Evolutionary conservation across 108 stramenopile genomes (phyloP).

Genomic region (Cylindrotheca fusiformis): DNA sequence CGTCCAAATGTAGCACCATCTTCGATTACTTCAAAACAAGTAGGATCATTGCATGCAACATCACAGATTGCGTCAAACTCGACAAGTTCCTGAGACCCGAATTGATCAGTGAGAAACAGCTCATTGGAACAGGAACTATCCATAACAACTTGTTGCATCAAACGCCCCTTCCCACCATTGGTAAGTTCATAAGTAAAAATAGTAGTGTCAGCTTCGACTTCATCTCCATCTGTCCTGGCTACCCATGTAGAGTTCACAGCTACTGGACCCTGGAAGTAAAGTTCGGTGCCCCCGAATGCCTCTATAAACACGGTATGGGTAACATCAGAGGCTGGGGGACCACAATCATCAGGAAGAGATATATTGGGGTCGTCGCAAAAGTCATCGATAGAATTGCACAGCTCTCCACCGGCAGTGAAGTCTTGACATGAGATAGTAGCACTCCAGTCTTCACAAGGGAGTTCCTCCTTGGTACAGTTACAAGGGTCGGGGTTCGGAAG

Average conservation of each 20-base stretch:
- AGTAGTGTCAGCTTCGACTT: constrained; percentile 7
- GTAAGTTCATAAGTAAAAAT: background rate
- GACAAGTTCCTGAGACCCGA: constrained; percentile 29
- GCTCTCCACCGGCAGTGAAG: background rate
- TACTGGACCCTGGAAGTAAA: constrained; percentile 12
- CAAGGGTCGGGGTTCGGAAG: background rate
- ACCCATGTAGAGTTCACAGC: constrained; percentile 5
- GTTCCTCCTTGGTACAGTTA: constrained; percentile 4
- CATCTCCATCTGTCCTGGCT: background rate
- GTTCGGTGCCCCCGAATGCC: background rate
- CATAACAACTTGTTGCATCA: constrained; percentile 18
- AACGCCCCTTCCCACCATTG: background rate
- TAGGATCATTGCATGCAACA: background rate
- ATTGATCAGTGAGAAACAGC: constrained; percentile 24
- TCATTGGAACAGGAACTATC: constrained; percentile 37
- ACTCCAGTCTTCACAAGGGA: constrained; percentile 12
- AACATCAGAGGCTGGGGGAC: background rate
- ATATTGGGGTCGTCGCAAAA: constrained; percentile 4
- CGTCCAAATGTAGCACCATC: background rate
- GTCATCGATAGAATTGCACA: background rate
- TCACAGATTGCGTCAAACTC: constrained; percentile 15
- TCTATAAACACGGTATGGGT: background rate
- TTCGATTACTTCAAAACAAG: background rate
- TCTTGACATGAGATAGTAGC: background rate
- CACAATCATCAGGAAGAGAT: background rate